Evolutionary conservation across 179 eudicot genomes (phyloP).

Genomic region (Vitellaria paradoxa): DNA sequence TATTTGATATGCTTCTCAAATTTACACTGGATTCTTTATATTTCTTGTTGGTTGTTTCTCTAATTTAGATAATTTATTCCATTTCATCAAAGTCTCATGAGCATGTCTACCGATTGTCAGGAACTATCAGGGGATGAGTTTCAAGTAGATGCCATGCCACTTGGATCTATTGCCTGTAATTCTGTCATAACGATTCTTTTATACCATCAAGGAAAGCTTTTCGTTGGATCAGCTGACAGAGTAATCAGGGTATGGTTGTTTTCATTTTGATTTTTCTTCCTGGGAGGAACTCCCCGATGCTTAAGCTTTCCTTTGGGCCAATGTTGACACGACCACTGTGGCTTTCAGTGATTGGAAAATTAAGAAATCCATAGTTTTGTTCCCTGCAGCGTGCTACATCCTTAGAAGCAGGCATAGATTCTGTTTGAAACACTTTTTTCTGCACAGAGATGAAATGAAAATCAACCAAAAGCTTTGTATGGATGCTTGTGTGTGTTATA

Average conservation of each 20-base stretch:
- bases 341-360: background rate
- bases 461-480: background rate
- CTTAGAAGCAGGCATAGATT: background rate
- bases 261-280: background rate
- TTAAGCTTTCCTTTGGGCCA: background rate
- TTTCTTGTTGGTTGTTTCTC: background rate
- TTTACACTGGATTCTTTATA: background rate
- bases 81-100: background rate
- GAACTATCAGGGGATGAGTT: constrained; percentile 44
- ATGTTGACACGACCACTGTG: background rate
- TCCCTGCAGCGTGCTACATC: background rate
- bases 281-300: background rate
- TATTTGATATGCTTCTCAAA: background rate
- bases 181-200: constrained; percentile 66
- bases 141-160: constrained; percentile 35
- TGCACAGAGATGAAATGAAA: background rate
- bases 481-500: background rate
- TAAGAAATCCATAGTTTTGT: background rate
- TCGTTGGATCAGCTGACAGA: constrained; percentile 70
- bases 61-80: background rate
- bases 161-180: constrained; percentile 68
- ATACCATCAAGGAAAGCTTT: constrained; percentile 61
- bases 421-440: background rate
- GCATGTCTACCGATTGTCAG: constrained; percentile 27
- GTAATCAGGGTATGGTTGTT: constrained; percentile 56